Percentiles rank a stretch among this genome's conserved stretches.
These are phyloP conservation scores for Chloranthus sessilifolius DNA, from an alignment of 164 flowering plant species.

Conservation along the genomic window DNA sequence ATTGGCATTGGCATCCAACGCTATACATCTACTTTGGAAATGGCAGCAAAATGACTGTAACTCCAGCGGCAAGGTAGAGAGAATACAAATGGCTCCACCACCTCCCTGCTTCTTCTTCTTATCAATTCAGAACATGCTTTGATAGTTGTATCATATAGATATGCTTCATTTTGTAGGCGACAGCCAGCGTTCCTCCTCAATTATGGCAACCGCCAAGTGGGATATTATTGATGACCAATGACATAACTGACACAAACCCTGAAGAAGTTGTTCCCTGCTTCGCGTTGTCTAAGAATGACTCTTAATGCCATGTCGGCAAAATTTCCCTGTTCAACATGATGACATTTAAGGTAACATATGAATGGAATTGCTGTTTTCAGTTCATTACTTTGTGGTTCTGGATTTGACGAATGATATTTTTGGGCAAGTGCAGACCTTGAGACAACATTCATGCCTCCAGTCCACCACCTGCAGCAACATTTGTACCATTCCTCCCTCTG, in stretches of 20 bases:
- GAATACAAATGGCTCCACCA: too few species aligned
- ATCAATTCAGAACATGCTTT: background rate
- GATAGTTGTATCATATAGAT: too few species aligned
- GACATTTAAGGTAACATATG: too few species aligned
- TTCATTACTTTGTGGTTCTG: background rate
- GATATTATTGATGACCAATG: conserved; percentile 29
- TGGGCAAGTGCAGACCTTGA: background rate
- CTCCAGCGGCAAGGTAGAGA: too few species aligned
- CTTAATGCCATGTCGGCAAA: too few species aligned
- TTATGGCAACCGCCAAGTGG: conserved; percentile 85
- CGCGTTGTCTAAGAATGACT: too few species aligned
- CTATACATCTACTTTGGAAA: conserved; percentile 95
- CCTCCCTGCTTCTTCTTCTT: too few species aligned
- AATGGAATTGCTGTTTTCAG: background rate
- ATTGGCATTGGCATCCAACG: too few species aligned
- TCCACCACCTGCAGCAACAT: background rate
- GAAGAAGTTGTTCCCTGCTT: conserved; percentile 27
- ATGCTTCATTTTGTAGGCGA: conserved; percentile 45
- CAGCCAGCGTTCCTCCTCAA: conserved; percentile 53
- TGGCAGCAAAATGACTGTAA: conserved; percentile 82
- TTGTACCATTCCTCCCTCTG: conserved; percentile 6
- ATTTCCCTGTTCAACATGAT: too few species aligned
- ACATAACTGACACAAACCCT: too few species aligned
- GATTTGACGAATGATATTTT: background rate
- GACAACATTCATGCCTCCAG: conserved; percentile 12